Percentiles rank a stretch among this genome's conserved stretches.
These are phyloP conservation scores for Zasmidium citrigriseum DNA, from an alignment of 2,329 filamentous ascomycete genomes.

Conservation along the genomic window DNA sequence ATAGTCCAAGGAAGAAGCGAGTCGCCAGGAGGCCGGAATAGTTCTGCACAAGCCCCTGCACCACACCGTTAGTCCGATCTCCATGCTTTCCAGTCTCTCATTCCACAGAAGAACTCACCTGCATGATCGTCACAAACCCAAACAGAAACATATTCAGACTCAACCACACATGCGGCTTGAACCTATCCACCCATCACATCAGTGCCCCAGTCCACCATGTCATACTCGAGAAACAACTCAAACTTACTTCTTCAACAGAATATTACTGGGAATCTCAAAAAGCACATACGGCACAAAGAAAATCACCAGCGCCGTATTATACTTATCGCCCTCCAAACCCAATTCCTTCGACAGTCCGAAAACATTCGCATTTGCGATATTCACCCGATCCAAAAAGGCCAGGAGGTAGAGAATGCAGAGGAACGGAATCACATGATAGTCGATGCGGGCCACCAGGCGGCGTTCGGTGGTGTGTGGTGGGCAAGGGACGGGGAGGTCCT, in stretches of 20 bases:
- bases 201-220: too few species aligned
- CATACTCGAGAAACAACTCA: too few species aligned
- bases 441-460: conserved; percentile 46
- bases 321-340: conserved; percentile 45
- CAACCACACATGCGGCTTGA: conserved; percentile 55
- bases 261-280: conserved; percentile 56
- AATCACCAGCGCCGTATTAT: conserved; percentile 55
- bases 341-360: conserved; percentile 52
- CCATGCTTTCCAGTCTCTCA: not conserved
- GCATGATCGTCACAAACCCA: conserved; percentile 71
- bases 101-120: conserved; percentile 43
- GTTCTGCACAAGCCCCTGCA: conserved; percentile 68
- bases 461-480: conserved; percentile 53
- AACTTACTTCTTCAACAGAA: conserved; percentile 55
- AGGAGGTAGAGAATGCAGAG: conserved; percentile 54
- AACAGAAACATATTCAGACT: conserved; percentile 79
- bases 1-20: conserved; percentile 76
- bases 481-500: conserved; percentile 36
- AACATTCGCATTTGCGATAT: conserved; percentile 56
- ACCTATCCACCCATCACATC: too few species aligned
- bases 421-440: conserved; percentile 51
- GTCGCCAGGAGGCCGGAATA: conserved; percentile 77
- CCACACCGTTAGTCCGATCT: not conserved
- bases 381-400: conserved; percentile 43
- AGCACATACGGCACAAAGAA: conserved; percentile 57